phyloP scores from a whole-genome alignment of 2,329 filamentous ascomycete species.

The Peltaster fructicola region DNA sequence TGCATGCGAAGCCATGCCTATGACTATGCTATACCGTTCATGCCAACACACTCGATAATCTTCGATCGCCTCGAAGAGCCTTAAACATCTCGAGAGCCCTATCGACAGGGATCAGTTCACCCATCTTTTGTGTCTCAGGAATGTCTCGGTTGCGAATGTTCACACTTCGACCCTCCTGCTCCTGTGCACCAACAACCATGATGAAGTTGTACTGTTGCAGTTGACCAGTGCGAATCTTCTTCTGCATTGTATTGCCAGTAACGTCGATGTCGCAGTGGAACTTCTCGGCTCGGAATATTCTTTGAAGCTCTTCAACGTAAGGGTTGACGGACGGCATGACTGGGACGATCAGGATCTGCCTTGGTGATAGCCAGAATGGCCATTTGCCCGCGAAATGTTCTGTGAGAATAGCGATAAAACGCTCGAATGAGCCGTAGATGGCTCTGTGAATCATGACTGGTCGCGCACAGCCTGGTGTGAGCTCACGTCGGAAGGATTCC shows the following conservation, averaged over 20 bases:
- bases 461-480: slow-evolving; percentile 53
- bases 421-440: slow-evolving; percentile 54
- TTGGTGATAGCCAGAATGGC: slow-evolving; percentile 78
- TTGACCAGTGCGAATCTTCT: slow-evolving; percentile 75
- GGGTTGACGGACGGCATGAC: slow-evolving; percentile 54
- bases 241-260: slow-evolving; percentile 65
- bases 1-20: no score
- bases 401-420: slow-evolving; percentile 56
- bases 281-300: slow-evolving; percentile 43
- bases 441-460: slow-evolving; percentile 80
- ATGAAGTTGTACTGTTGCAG: slow-evolving; percentile 72
- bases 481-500: slow-evolving; percentile 26
- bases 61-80: slow-evolving; percentile 26
- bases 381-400: slow-evolving; percentile 79
- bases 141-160: slow-evolving; percentile 50
- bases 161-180: slow-evolving; percentile 40
- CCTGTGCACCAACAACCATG: slow-evolving; percentile 49
- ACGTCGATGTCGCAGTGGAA: slow-evolving; percentile 58
- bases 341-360: slow-evolving; percentile 63
- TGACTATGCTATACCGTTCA: slow-evolving; percentile 1
- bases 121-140: slow-evolving; percentile 42
- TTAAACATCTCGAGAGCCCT: slow-evolving; percentile 38
- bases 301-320: slow-evolving; percentile 59
- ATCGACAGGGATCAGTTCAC: slow-evolving; percentile 42
- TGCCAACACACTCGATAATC: slow-evolving; percentile 13